Evolutionary conservation across 2,329 filamentous ascomycete species (phyloP).

Genomic region (Dothistroma pini): DNA sequence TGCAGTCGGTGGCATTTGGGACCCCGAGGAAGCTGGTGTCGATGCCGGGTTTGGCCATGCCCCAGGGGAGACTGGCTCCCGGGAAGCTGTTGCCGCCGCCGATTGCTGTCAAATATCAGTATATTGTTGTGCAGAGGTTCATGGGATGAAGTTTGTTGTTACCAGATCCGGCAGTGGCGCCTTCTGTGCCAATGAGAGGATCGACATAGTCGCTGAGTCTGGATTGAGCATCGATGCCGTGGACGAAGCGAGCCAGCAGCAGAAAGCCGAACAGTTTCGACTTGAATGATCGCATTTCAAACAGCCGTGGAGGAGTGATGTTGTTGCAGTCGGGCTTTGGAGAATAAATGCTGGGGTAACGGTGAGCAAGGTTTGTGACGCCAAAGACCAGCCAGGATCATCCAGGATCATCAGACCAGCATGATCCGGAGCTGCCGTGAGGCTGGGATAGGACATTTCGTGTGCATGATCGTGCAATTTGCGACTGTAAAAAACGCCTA

Average conservation of each 20-base stretch:
- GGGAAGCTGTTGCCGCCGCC: slow-evolving; percentile 42
- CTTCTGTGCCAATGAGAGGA: slow-evolving; percentile 47
- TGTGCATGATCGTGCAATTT: neutral
- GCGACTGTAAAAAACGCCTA: slow-evolving; percentile 1
- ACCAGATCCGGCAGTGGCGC: slow-evolving; percentile 39
- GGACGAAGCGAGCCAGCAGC: neutral
- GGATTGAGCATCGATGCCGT: neutral
- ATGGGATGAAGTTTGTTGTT: neutral
- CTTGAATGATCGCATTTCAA: neutral
- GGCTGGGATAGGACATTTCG: too few species aligned
- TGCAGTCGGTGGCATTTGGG: slow-evolving; percentile 29
- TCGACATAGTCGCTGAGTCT: slow-evolving; percentile 38
- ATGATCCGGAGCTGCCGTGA: too few species aligned
- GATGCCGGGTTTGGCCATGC: slow-evolving; percentile 41
- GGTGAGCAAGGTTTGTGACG: too few species aligned
- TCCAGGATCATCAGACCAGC: too few species aligned
- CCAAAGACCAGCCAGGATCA: too few species aligned
- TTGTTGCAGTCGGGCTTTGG: too few species aligned
- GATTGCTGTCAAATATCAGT: slow-evolving; percentile 19
- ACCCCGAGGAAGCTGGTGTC: slow-evolving; percentile 36
- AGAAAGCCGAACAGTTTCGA: neutral
- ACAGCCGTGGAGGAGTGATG: neutral
- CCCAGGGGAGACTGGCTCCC: slow-evolving; percentile 38
- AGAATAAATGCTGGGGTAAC: too few species aligned
- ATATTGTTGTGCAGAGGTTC: neutral